Conservation (phyloP, 305 asterid species). For the Euphrasia arctica region DNA sequence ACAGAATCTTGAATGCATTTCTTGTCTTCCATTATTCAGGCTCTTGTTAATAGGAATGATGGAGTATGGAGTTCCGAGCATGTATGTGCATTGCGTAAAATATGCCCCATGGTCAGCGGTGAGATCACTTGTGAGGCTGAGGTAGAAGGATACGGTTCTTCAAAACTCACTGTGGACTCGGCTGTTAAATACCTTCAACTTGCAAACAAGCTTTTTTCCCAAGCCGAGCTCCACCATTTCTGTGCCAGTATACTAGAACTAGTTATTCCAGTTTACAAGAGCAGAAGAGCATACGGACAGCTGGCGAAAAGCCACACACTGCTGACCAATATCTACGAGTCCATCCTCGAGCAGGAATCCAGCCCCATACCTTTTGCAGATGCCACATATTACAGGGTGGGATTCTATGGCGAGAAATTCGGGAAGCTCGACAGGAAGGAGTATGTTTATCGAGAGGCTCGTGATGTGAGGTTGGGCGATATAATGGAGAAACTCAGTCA, state of each 20-base stretch:
- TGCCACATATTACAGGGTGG: slow-evolving; percentile 95
- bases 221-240: slow-evolving; percentile 98
- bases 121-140: slow-evolving; percentile 87
- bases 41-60: slow-evolving; percentile 91
- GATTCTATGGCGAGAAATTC: slow-evolving; percentile 90
- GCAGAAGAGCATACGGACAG: slow-evolving; percentile 89
- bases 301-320: slow-evolving; percentile 96
- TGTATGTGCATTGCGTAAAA: slow-evolving; percentile 78
- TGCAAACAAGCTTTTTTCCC: slow-evolving; percentile 94
- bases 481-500: slow-evolving; percentile 99
- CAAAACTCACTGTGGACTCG: slow-evolving; percentile 97
- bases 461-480: slow-evolving; percentile 96
- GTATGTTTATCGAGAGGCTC: slow-evolving; percentile 92
- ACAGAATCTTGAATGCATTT: too few species aligned
- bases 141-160: slow-evolving; percentile 98
- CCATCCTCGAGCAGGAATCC: slow-evolving; percentile 98
- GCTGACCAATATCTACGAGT: slow-evolving; percentile 89
- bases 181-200: slow-evolving; percentile 98
- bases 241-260: slow-evolving; percentile 97
- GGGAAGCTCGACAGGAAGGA: slow-evolving; percentile 85
- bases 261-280: slow-evolving; percentile 91
- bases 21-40: slow-evolving; percentile 39
- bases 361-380: slow-evolving; percentile 97
- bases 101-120: slow-evolving; percentile 92
- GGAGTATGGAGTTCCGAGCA: slow-evolving; percentile 98